These are phyloP conservation scores for Borealophlyctis nickersoniae DNA, from an alignment of 192 early-diverging fungal species.

Conservation along the genomic window DNA sequence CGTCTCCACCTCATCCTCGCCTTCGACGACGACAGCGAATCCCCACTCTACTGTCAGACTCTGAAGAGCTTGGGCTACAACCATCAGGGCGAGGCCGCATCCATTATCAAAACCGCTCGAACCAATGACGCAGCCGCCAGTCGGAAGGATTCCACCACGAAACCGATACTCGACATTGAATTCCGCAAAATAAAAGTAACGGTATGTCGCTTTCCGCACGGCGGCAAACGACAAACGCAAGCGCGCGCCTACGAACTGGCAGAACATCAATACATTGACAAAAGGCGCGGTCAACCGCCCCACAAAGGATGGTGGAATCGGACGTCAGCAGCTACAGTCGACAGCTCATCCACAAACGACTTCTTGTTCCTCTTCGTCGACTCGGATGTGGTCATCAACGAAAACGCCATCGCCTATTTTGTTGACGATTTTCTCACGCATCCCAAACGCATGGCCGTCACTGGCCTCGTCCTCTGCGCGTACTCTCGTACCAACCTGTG, in stretches of 20 bases:
- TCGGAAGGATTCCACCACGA: too few species aligned
- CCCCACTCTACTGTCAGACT: constrained; percentile 20
- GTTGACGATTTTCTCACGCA: constrained; percentile 27
- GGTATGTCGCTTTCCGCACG: constrained; percentile 43
- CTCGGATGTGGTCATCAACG: constrained; percentile 44
- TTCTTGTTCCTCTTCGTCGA: constrained; percentile 46
- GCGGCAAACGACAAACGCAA: constrained; percentile 52
- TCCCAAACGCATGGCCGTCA: constrained; percentile 27
- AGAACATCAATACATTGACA: background rate
- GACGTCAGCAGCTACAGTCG: background rate
- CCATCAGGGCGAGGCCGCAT: too few species aligned
- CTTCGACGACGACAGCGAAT: constrained; percentile 21
- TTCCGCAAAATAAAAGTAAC: background rate
- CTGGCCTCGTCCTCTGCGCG: constrained; percentile 37
- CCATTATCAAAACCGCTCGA: constrained; percentile 4
- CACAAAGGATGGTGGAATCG: too few species aligned
- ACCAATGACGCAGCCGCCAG: too few species aligned
- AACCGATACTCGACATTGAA: background rate
- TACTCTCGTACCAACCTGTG: constrained; percentile 21
- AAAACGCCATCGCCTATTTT: constrained; percentile 34
- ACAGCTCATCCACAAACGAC: constrained; percentile 18
- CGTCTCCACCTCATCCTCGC: constrained; percentile 17
- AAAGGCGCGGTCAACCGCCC: background rate
- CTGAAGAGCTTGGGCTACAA: constrained; percentile 8
- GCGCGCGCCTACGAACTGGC: constrained; percentile 32